Evolutionary conservation across 352 stramenopile species (phyloP).

Genomic region (Saprolegnia diclina): DNA sequence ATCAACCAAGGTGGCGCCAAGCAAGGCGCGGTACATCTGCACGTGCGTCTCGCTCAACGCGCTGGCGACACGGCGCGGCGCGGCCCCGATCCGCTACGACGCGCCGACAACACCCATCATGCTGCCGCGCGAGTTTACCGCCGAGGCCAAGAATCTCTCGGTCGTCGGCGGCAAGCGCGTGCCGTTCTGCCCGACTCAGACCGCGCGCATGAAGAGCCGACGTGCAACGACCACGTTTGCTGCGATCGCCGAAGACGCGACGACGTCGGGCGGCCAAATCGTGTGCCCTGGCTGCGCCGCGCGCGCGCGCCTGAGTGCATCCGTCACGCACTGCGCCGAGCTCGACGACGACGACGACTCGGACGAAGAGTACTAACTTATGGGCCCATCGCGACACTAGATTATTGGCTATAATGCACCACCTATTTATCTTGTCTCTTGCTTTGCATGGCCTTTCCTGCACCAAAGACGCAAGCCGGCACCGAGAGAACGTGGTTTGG

Average conservation of each 20-base stretch:
- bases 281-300: not conserved
- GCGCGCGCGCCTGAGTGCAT: not conserved
- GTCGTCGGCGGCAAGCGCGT: not conserved
- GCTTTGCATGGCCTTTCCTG: no score
- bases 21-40: not conserved
- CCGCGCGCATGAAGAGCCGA: not conserved
- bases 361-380: not conserved
- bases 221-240: not conserved
- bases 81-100: not conserved
- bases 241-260: not conserved
- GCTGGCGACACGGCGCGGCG: not conserved
- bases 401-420: no score
- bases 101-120: not conserved
- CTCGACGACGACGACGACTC: not conserved
- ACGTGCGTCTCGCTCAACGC: not conserved
- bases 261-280: not conserved
- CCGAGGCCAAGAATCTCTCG: not conserved
- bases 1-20: not conserved
- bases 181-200: not conserved
- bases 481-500: no score
- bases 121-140: not conserved
- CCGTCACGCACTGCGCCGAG: not conserved
- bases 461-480: no score
- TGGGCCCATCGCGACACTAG: not conserved
- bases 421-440: no score